Evolutionary conservation across 129 eudicot genomes (phyloP), one percentile per base, ranked within the genome.

Genomic region (Escallonia rubra): DNA sequence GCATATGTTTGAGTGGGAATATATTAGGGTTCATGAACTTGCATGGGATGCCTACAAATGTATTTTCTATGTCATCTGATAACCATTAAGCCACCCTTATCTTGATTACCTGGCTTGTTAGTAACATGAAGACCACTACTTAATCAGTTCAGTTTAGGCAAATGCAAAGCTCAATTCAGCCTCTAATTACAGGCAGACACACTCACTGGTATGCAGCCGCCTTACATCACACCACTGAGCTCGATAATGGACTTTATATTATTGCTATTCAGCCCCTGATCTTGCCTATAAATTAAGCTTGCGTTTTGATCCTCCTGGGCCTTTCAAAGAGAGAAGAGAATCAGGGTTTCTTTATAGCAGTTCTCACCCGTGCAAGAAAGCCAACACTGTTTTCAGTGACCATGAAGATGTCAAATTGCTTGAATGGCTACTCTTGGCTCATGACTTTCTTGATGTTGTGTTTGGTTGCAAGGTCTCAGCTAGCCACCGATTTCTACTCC

Each of bases 401-500:
- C 59, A 73, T 76, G 82, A 70, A 65, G 68, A 76, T 59, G 1
- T 59, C 61, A 49, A 66, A 40, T 47, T 40, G 52, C 41, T 42
- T 60, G 7, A 12, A 8, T 44, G 69, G 59, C 7, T 43, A 38
- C 53, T 64, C 63, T 41, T 43, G 49, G 55, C 49, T 63, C 54
- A 15, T 75, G 4, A 62, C 56, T 3, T 68, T 69, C 42, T 53
- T 76, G 23, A 54, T 71, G 59, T 45, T 75, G 58, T 71, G 74
- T 63, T 52, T 12, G 42, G 76, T 50, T 56, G 81, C 56, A 1
- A 82, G 72, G 59, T 70, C 88, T 48, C 88, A 86, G 53, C 60
- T 86, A 41, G 57, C 72, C 5, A 39, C 71, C 9, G 80, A 82
- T 80, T 86, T 66, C 59, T 86, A 86, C 71, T 54, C 86, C 51